A percentile compares a stretch with the other conserved stretches of the same genome.
These are phyloP conservation scores for Chaetomium sp. DNA, from an alignment of 2,329 filamentous ascomycete genomes.

Conservation along the genomic window DNA sequence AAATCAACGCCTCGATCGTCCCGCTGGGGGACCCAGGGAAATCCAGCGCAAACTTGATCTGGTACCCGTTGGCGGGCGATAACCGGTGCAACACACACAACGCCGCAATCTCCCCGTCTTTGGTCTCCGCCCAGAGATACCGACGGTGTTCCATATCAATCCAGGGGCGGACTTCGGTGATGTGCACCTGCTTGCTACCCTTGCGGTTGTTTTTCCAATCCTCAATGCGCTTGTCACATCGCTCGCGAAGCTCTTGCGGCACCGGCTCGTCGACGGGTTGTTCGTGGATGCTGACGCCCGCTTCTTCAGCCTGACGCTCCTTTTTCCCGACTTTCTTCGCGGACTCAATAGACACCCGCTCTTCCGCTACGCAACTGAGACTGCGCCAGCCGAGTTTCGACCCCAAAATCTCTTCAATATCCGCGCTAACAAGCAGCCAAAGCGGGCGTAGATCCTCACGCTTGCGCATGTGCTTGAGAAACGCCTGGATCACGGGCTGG, in stretches of 20 bases:
- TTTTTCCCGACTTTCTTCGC: constrained; percentile 58
- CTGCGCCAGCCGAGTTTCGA: constrained; percentile 80
- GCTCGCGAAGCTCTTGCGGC: constrained; percentile 59
- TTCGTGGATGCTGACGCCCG: constrained; percentile 75
- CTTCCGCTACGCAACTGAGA: constrained; percentile 80
- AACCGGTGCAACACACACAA: constrained; percentile 81
- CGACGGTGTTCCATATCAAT: constrained; percentile 74
- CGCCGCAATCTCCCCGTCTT: constrained; percentile 63
- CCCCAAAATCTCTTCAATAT: constrained; percentile 73
- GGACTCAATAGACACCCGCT: constrained; percentile 75
- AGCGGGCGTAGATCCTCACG: constrained; percentile 59
- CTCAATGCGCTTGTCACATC: constrained; percentile 65
- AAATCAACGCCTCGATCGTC: constrained; percentile 72
- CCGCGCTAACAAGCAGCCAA: constrained; percentile 80
- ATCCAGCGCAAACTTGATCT: constrained; percentile 94
- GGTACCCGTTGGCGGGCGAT: constrained; percentile 75
- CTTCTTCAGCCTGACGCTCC: constrained; percentile 70
- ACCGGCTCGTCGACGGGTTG: constrained; percentile 58
- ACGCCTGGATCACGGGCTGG: constrained; percentile 63
- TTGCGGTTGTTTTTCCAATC: constrained; percentile 78
- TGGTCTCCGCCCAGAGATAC: constrained; percentile 74
- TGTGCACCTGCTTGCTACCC: constrained; percentile 74
- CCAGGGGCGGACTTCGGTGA: constrained; percentile 88
- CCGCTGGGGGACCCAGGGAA: constrained; percentile 83
- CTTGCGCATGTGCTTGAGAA: constrained; percentile 61